Base-by-base conservation (phyloP, 2,329 filamentous ascomycete genomes). In the Leptographium galeiforme region DNA sequence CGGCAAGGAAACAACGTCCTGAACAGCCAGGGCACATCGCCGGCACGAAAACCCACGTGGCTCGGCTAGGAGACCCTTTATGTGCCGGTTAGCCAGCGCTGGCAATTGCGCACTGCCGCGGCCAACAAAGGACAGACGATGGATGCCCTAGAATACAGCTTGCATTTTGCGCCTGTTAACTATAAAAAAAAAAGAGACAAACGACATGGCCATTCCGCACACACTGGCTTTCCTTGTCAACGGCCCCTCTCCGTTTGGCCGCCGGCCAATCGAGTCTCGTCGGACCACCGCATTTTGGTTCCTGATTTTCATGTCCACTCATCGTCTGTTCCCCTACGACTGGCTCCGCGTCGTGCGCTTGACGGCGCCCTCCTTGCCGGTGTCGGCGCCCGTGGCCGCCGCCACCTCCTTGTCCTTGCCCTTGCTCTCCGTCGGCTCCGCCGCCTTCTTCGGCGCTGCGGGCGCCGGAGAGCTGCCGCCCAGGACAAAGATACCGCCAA, bases 361-460 rank as follows among this genome's bases (percentile, higher is more conserved):
- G 64, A 68, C 79, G 34, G 70, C 75, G 76, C 50, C 58, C 52
- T 77, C 81, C 76, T 93, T 91, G 60, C 83, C 82, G 55, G 87
- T 81, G 57, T 89, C 87, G 53, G 82, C 80, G 53, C 80, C 80
- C 50, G 78, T 74, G 43, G 80, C 64, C 18, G 75, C 72, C 51
- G 79, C 77, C 55, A 71, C 76, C 47, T 87, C 83, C 62, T 82
- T 82, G 51, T 80, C 82, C 76, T 91, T 84, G 62, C 79, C 81
- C 78, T 88, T 80, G 55, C 68, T 74, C 57, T 79, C 75, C 33
- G 65, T 67, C 16, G 82, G 86, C 51, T 79, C 76, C 4, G 33
- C 54, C 70, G 86, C 82, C 82, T 95, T 89, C 64, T 78, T 76
- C 63, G 84, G 79, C 59, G 86, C 78, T 47, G 87, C 73, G 54